These are phyloP conservation scores for Fraxinus sp. DNA, from an alignment of 305 asterid species.

Conservation along the genomic window DNA sequence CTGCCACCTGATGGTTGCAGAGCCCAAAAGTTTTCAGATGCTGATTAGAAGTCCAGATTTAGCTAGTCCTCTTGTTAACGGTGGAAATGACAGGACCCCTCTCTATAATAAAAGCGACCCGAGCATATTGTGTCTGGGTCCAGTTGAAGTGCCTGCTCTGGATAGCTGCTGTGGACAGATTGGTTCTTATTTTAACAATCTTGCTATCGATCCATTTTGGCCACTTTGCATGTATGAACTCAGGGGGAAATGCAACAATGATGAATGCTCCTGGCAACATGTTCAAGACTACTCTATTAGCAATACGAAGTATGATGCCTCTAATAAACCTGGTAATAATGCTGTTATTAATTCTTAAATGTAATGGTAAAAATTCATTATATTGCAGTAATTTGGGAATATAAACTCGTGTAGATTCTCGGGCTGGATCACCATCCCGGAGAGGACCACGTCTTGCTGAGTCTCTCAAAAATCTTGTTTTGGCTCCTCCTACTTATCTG, in stretches of 20 bases:
- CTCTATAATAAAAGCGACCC: conserved; percentile 7
- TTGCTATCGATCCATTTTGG: conserved; percentile 44
- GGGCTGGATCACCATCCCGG: conserved; percentile 24
- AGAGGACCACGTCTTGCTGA: conserved; percentile 23
- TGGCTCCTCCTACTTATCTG: conserved; percentile 43
- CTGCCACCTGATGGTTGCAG: conserved; percentile 24
- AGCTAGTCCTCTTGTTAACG: conserved; percentile 21
- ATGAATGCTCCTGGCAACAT: conserved; percentile 53
- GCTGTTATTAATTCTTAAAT: background rate
- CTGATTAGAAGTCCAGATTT: conserved; percentile 24
- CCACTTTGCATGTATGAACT: conserved; percentile 58
- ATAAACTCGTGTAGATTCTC: conserved; percentile 27
- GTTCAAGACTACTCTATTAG: conserved; percentile 31
- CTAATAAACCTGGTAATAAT: conserved; percentile 26
- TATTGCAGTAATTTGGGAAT: conserved; percentile 1
- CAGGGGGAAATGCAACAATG: conserved; percentile 54
- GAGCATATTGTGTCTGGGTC: conserved; percentile 4
- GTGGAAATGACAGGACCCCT: conserved; percentile 14
- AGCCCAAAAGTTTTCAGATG: conserved; percentile 23
- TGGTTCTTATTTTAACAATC: conserved; percentile 42
- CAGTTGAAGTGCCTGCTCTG: conserved; percentile 18
- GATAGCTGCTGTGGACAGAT: conserved; percentile 26
- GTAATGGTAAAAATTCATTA: background rate
- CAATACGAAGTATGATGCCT: conserved; percentile 6
- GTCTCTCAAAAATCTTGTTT: conserved; percentile 26